phyloP scores from a whole-genome alignment of 2,329 filamentous ascomycete genomes.

The Anthostomella pinea region DNA sequence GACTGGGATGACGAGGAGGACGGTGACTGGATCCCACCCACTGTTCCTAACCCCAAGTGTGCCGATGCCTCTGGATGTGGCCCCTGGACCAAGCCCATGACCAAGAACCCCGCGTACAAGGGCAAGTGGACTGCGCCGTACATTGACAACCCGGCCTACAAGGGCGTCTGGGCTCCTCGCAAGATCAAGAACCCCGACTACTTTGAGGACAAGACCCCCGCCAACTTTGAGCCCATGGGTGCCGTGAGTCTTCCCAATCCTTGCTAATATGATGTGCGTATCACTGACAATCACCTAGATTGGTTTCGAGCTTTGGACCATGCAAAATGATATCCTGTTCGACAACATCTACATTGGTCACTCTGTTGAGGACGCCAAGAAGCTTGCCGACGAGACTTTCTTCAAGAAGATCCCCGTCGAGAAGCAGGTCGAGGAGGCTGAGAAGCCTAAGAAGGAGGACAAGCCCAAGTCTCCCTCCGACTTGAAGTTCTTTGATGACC shows the following conservation, averaged over 20 bases:
- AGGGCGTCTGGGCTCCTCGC: constrained; percentile 88
- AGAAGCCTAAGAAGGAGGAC: constrained; percentile 70
- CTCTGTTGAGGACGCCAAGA: constrained; percentile 87
- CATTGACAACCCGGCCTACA: constrained; percentile 98
- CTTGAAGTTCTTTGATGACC: constrained; percentile 88
- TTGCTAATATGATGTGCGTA: background rate
- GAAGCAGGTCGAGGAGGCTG: constrained; percentile 73
- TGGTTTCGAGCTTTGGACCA: constrained; percentile 99
- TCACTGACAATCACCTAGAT: constrained; percentile 56
- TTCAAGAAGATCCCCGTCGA: constrained; percentile 83
- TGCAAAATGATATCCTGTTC: constrained; percentile 98
- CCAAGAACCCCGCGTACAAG: constrained; percentile 96
- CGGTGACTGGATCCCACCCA: constrained; percentile 91
- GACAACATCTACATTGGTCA: constrained; percentile 99
- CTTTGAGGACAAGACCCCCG: constrained; percentile 94
- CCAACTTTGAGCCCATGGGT: constrained; percentile 97
- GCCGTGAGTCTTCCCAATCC: constrained; percentile 64
- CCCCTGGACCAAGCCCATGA: constrained; percentile 86
- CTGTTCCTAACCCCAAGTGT: constrained; percentile 94
- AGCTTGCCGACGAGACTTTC: constrained; percentile 86
- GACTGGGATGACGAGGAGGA: constrained; percentile 99
- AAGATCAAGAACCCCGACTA: constrained; percentile 97
- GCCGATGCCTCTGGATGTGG: constrained; percentile 90
- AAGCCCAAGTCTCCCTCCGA: constrained; percentile 69
- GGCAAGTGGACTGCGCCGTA: constrained; percentile 93